Percentiles rank a stretch among this genome's conserved stretches.
Evolutionary conservation across 768 basidiomycete genomes (phyloP).

Genomic region (Ramaria rubella): DNA sequence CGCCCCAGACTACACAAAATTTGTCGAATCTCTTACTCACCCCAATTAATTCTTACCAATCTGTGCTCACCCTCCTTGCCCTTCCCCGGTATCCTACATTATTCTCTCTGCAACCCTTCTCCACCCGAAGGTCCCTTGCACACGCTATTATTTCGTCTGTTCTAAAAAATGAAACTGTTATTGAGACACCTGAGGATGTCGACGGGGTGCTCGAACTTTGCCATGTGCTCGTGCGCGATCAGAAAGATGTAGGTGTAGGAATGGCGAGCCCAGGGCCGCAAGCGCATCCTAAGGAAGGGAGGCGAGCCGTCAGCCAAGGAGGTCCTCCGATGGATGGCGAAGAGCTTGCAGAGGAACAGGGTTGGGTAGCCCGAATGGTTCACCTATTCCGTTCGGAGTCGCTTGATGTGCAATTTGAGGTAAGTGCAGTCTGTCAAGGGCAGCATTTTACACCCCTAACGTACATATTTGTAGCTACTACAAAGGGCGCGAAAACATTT

Average conservation of each 20-base stretch:
- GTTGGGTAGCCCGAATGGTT: constrained; percentile 97
- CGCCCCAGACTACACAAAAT: constrained; percentile 79
- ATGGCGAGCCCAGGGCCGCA: constrained; percentile 24
- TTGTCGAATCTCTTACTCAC: constrained; percentile 89
- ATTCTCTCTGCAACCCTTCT: constrained; percentile 79
- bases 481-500: constrained; percentile 90
- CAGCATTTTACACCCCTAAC: neutral
- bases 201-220: constrained; percentile 90
- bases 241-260: constrained; percentile 46
- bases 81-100: constrained; percentile 85
- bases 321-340: constrained; percentile 61
- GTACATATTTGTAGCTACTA: constrained; percentile 53
- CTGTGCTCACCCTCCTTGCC: constrained; percentile 93
- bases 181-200: constrained; percentile 92
- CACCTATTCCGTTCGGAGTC: constrained; percentile 90
- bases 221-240: constrained; percentile 86
- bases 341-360: constrained; percentile 96
- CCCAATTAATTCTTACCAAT: constrained; percentile 94
- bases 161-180: constrained; percentile 92
- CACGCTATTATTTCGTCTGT: constrained; percentile 93
- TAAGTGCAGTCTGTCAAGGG: constrained; percentile 28
- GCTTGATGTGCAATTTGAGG: constrained; percentile 85
- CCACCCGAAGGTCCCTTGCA: constrained; percentile 84
- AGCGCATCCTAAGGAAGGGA: constrained; percentile 31
- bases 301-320: constrained; percentile 34